Evolutionary conservation across 345 rosid species (phyloP).

Genomic region (Eutrema japonicum): DNA sequence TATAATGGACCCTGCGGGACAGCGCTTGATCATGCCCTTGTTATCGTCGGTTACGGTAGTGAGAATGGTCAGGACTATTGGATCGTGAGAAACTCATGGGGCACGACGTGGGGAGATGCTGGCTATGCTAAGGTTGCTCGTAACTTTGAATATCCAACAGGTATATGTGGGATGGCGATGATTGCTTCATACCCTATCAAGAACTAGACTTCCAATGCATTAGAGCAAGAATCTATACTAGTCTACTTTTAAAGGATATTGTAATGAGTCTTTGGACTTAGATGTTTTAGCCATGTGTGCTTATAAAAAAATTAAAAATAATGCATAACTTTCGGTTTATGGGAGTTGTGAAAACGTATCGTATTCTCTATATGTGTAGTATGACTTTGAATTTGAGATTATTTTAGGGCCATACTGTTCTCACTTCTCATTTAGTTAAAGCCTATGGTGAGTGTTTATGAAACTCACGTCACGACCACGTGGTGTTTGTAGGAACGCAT

Average conservation of each 20-base stretch:
- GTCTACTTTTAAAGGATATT: not conserved
- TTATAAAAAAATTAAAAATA: not conserved
- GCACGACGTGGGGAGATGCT: slow-evolving; percentile 68
- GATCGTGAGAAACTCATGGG: slow-evolving; percentile 91
- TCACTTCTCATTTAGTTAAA: no score
- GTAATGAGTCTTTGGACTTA: not conserved
- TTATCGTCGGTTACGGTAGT: slow-evolving; percentile 80
- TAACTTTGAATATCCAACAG: slow-evolving; percentile 47
- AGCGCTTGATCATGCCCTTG: slow-evolving; percentile 74
- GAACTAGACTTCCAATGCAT: slow-evolving; percentile 30
- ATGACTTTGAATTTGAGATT: not conserved
- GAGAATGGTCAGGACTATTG: slow-evolving; percentile 76
- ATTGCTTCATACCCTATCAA: slow-evolving; percentile 79
- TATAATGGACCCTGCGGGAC: slow-evolving; percentile 73
- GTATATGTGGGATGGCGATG: slow-evolving; percentile 84
- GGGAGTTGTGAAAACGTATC: no score
- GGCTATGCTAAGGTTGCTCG: slow-evolving; percentile 74
- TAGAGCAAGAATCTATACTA: slow-evolving; percentile 8
- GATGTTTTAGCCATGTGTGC: not conserved
- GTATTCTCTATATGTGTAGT: not conserved
- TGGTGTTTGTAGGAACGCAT: no score
- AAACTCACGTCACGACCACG: not conserved
- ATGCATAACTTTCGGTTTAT: not conserved
- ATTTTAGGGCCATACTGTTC: not conserved
- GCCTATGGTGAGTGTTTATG: not conserved